Base-by-base conservation (phyloP, 345 rosid species). In the Diplotaxis tenuifolia region DNA sequence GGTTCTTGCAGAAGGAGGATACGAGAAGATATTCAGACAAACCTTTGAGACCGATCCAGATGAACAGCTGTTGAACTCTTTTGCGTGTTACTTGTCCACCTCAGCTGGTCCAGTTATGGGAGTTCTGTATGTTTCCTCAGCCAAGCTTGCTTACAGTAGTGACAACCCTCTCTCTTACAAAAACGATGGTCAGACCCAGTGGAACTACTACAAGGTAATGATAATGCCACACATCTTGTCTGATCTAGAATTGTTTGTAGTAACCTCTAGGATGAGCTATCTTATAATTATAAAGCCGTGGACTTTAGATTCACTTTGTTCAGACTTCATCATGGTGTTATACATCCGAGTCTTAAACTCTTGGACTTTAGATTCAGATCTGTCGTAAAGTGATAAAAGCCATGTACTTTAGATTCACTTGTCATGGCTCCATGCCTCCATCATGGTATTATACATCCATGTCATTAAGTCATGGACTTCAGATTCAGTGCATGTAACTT, bases 101-200 rank as follows among this genome's bases (percentile, higher is more conserved):
- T 90, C 93, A 54, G 96, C 93, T 70, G 96, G 96, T 40, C 96
- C 93, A 27, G 96, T 90, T 16, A 90, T 90, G 93, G 93, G 96
- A 61, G 73, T 83, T 53, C 67, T 90, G 29, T 90, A 90, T 71
- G 76, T 88, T 32, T 90, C 96, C 55, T 68, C 86, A 4, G 91
- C 79, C 40, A 88, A 90, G 75, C 87, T 90, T 47, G 89, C 89
- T 47, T 90, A 85, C 78, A 84, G 83, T 72, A 90, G 91, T 47
- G 93, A 90, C 76, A 88, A 73, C 31, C 93, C 96, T 64, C 86
- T 90, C 64, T 84, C 96, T 0, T 88, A 88, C 68, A 88, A 88
- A 82, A 70, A 75, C 60, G 84, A 82, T 32, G 78, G 74, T 61
- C 86, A 85, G 74, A 83, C 85, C 55, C 81, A 88, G 60, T 90